A percentile compares a stretch with the other conserved stretches of the same genome.
phyloP scores from a whole-genome alignment of 495 filamentous ascomycete genomes.

The Pseudoneurospora amorphoporcata region DNA sequence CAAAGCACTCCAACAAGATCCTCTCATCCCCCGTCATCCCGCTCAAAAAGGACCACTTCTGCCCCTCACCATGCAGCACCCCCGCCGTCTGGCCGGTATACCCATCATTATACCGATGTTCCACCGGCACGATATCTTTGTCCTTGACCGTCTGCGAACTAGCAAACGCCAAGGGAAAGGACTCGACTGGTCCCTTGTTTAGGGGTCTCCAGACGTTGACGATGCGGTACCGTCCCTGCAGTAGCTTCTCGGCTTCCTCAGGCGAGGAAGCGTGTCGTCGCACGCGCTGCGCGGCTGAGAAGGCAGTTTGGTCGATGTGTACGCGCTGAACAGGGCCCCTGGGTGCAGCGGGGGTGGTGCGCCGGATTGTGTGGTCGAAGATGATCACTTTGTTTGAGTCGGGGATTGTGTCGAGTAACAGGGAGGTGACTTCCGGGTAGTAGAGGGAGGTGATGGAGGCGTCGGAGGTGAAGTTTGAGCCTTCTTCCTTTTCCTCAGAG shows the following conservation, averaged over 20 bases:
- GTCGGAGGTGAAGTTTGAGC: slow-evolving; percentile 51
- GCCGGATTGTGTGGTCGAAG: slow-evolving; percentile 89
- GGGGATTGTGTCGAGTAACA: slow-evolving; percentile 52
- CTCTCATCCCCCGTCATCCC: slow-evolving; percentile 68
- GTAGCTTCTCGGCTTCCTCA: slow-evolving; percentile 44
- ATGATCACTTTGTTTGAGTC: slow-evolving; percentile 54
- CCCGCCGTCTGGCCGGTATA: slow-evolving; percentile 66
- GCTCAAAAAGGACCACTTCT: slow-evolving; percentile 71
- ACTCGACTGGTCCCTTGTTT: slow-evolving; percentile 55
- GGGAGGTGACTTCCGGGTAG: slow-evolving; percentile 69
- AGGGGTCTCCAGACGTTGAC: slow-evolving; percentile 84
- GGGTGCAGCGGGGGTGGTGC: slow-evolving; percentile 36
- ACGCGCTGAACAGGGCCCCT: slow-evolving; percentile 59
- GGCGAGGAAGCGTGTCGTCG: slow-evolving; percentile 42
- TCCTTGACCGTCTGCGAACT: slow-evolving; percentile 48
- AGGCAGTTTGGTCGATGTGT: slow-evolving; percentile 75
- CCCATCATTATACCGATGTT: slow-evolving; percentile 62
- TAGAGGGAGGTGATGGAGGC: slow-evolving; percentile 54
- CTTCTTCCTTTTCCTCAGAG: slow-evolving; percentile 22
- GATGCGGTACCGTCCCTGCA: slow-evolving; percentile 60
- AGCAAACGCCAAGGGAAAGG: slow-evolving; percentile 61
- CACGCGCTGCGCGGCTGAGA: slow-evolving; percentile 55
- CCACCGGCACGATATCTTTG: slow-evolving; percentile 56
- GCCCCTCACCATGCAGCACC: slow-evolving; percentile 46
- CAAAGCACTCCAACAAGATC: slow-evolving; percentile 74